Evolutionary conservation across 106 monocot genomes (phyloP), one percentile per base, ranked within the genome.

Genomic region (Cymbidium sinense): DNA sequence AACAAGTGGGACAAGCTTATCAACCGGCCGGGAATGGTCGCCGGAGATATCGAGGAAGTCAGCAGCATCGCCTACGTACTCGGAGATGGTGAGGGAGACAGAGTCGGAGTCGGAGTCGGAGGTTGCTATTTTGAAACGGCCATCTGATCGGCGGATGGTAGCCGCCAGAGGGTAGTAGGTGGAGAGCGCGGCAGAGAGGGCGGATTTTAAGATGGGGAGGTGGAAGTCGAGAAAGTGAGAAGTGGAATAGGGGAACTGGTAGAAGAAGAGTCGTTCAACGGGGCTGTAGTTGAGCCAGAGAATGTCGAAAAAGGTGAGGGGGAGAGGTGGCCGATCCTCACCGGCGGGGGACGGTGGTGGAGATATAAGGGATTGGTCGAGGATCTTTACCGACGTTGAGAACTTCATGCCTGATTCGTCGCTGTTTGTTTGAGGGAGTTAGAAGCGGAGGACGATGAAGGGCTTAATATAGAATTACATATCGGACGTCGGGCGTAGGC

Each of bases 211-310:
- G 47, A 4, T 29, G 64, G 80, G 75, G 1, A 81, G 64, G 37
- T 75, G 39, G 80, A 21, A 39, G 3, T 41, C 7, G 37, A 79
- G 31, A 55, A 79, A 79, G 55, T 55, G 73, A 8, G 52, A 51
- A 31, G 79, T 55, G 13, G 79, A n/a, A 21, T 73, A 34, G 27
- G 74, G 75, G 47, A 30, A 75, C 20, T 39, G 18, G 61, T 64
- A 81, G 75, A 81, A 75, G 75, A 75, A 81, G 43, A 81, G 75
- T 43, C 75, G 75, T 43, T 81, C 33, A 1, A 81, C 80, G 2
- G 80, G 29, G 28, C 18, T 39, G 44, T 29, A 43, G 41, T 29
- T 29, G 1, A 43, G 6, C 55, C 51, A 81, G 20, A 81, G 6
- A 11, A 75, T 0, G 75, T 81, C 80, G 43, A 81, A 75, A 43